Base-by-base conservation (phyloP, 225 moss, liverwort and hornwort species). In the Sphagnum contortum region DNA sequence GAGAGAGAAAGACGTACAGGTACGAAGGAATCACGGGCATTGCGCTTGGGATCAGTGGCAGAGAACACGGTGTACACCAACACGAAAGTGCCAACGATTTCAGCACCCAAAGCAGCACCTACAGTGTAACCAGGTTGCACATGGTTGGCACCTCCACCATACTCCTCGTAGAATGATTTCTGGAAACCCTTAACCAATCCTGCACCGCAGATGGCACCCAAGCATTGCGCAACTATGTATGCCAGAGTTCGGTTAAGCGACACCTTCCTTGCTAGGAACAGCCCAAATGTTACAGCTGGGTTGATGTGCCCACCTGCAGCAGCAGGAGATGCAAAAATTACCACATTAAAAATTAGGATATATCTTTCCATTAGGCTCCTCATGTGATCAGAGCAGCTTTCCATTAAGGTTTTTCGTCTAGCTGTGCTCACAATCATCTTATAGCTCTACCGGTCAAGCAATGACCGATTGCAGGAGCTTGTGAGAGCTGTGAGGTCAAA, bases 221-320 rank as follows among this genome's bases (percentile, higher is more conserved):
- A 12, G 47, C 44, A 45, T 51, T 76, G 76, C 7, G 67, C 71
- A 57, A 72, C 49, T 0, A 76, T 76, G 14, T 76, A 76, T 3
- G 52, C 48, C 3, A 76, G 4, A 2, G 76, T 67, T 12, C 76
- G 76, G 12, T 66, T 66, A n/a, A 76, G 62, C 5, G 76, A 9
- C 57, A 76, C 67, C 49, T 68, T 76, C 61, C 76, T 63, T 6
- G 76, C 76, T 53, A 76, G 2, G 9, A 71, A 67, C 51, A 76
- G 55, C 7, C 76, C 76, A 44, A 76, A 76, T 49, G 76, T 76
- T 47, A 76, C 71, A 11, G 76, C 76, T 8, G 76, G 71, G 13
- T 76, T 76, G 64, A 76, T 76, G 59, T 76, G 76, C 12, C 76
- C 76, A 62, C 76, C 76, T 73, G 73, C 63, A 58, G 55, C 6